Evolutionary conservation across 164 flowering plant species (phyloP).

Genomic region (Vitis rotundifolia): DNA sequence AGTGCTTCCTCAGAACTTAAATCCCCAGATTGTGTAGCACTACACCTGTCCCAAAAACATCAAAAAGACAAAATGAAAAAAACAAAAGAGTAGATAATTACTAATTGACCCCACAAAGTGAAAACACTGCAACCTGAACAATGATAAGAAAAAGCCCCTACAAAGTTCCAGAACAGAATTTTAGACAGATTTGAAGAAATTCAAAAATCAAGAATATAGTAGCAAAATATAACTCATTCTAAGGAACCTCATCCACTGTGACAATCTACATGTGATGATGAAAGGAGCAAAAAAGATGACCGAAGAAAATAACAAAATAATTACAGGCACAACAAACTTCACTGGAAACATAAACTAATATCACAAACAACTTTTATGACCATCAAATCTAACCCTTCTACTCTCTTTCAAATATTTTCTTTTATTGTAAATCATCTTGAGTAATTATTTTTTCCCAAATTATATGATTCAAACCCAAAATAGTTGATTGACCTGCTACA

Average conservation of each 20-base stretch:
- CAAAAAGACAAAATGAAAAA: neutral
- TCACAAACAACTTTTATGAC: neutral
- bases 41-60: conserved; percentile 44
- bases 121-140: too few species aligned
- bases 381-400: neutral
- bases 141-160: too few species aligned
- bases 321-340: neutral
- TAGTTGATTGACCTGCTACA: too few species aligned
- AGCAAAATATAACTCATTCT: neutral
- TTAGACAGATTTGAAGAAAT: too few species aligned
- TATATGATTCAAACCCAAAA: too few species aligned
- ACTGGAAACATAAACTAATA: neutral
- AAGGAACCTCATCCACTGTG: too few species aligned
- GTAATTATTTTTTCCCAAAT: too few species aligned
- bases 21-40: conserved; percentile 51
- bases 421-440: too few species aligned
- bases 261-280: neutral
- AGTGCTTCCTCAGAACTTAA: conserved; percentile 50
- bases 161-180: too few species aligned
- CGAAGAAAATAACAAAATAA: neutral
- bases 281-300: neutral
- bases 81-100: too few species aligned
- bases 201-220: too few species aligned
- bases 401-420: neutral
- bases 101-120: too few species aligned